Percentiles rank a stretch among this genome's conserved stretches.
These are phyloP conservation scores for Cicer chorassanicum DNA, from an alignment of 306 rosid species.

Conservation along the genomic window DNA sequence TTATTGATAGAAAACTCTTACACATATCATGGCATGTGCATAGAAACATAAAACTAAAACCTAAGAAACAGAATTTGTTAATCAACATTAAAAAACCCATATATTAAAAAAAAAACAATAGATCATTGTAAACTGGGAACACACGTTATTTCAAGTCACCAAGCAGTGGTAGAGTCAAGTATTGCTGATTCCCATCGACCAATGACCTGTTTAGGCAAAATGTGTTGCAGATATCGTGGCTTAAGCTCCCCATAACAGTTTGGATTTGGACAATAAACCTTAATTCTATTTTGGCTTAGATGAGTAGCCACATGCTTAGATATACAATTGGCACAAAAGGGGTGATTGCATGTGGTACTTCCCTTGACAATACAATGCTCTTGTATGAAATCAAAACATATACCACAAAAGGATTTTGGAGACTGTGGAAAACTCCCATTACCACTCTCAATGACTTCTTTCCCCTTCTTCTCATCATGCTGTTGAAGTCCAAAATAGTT, in stretches of 20 bases:
- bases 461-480: neutral
- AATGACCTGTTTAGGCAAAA: conserved; percentile 32
- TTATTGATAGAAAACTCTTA: neutral
- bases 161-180: neutral
- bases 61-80: neutral
- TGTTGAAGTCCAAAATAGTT: neutral
- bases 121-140: neutral
- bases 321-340: conserved; percentile 20
- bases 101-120: neutral
- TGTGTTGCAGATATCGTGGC: neutral
- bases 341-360: conserved; percentile 25
- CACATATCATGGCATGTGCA: neutral
- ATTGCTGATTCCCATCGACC: conserved; percentile 6
- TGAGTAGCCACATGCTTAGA: neutral
- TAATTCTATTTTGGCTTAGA: neutral
- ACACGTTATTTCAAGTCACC: neutral
- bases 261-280: conserved; percentile 31
- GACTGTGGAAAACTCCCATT: neutral
- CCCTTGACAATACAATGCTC: neutral
- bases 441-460: neutral
- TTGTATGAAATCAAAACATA: conserved; percentile 21
- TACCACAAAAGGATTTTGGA: conserved; percentile 3
- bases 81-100: neutral
- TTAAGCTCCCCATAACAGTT: neutral
- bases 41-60: neutral